These are phyloP conservation scores for Beta vulgaris DNA, from an alignment of 148 eudicot species.

Conservation along the genomic window DNA sequence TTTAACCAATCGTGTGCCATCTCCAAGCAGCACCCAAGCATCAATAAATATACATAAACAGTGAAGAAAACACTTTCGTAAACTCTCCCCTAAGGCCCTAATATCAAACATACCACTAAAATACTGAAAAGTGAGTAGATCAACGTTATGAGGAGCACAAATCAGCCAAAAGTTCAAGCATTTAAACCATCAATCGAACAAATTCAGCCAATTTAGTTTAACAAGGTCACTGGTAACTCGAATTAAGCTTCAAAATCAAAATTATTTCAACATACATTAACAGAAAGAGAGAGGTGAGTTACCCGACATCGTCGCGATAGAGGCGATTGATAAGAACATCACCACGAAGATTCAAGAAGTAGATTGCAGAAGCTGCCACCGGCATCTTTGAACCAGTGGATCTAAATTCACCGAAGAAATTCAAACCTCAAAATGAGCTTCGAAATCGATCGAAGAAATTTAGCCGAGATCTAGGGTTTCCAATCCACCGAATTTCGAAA, in stretches of 20 bases:
- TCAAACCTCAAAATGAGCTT: background rate
- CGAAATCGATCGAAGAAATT: constrained; percentile 12
- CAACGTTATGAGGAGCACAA: background rate
- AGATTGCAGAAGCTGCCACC: constrained; percentile 94
- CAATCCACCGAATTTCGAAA: background rate
- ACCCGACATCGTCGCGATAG: constrained; percentile 98
- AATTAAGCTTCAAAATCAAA: background rate
- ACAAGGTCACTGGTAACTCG: background rate
- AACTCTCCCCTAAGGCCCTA: background rate
- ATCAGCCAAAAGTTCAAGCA: background rate
- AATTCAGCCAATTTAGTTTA: background rate
- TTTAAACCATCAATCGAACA: background rate
- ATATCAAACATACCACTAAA: background rate
- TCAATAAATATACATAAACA: background rate
- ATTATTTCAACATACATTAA: background rate
- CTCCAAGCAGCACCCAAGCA: background rate
- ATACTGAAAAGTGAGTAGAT: too few relatives aligned
- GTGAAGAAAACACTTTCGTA: background rate
- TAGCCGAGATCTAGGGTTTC: constrained; percentile 34
- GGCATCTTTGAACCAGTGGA: constrained; percentile 65
- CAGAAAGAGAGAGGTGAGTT: constrained; percentile 8
- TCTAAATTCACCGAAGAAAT: constrained; percentile 17
- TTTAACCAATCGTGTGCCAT: background rate
- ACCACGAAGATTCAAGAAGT: constrained; percentile 94
- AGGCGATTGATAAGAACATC: constrained; percentile 99